These are phyloP conservation scores for Exophiala oligosperma DNA, from an alignment of 2,329 filamentous ascomycete species.

Conservation along the genomic window DNA sequence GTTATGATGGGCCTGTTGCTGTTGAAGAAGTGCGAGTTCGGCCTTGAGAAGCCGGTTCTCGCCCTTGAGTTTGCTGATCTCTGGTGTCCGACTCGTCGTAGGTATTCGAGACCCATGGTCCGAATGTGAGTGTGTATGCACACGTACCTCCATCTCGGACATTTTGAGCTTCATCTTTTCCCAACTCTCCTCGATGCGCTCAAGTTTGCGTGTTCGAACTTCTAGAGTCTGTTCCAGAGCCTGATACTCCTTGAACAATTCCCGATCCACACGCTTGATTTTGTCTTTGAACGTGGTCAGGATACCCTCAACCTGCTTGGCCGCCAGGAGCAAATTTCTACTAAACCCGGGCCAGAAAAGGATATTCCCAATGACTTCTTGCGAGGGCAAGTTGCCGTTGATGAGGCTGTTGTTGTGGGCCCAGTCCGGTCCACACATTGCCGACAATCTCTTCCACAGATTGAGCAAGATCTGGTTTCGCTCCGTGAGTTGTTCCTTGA, in stretches of 20 bases:
- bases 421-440: constrained; percentile 89
- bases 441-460: constrained; percentile 87
- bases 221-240: constrained; percentile 79
- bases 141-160: constrained; percentile 25
- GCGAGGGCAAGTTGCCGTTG: constrained; percentile 79
- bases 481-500: constrained; percentile 84
- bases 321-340: constrained; percentile 81
- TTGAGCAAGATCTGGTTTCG: constrained; percentile 83
- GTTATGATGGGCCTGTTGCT: constrained; percentile 26
- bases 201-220: constrained; percentile 77
- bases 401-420: constrained; percentile 84
- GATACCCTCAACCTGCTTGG: constrained; percentile 83
- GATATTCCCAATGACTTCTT: constrained; percentile 83
- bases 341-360: constrained; percentile 76
- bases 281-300: constrained; percentile 75
- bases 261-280: constrained; percentile 82
- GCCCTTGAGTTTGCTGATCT: constrained; percentile 58
- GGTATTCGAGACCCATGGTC: constrained; percentile 17
- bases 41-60: constrained; percentile 62
- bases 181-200: constrained; percentile 79
- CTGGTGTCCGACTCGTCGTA: constrained; percentile 43
- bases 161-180: constrained; percentile 54
- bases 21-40: constrained; percentile 67
- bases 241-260: constrained; percentile 89
- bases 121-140: not conserved